phyloP scores from a whole-genome alignment of 495 filamentous ascomycete genomes.

The Xylaria venustula region DNA sequence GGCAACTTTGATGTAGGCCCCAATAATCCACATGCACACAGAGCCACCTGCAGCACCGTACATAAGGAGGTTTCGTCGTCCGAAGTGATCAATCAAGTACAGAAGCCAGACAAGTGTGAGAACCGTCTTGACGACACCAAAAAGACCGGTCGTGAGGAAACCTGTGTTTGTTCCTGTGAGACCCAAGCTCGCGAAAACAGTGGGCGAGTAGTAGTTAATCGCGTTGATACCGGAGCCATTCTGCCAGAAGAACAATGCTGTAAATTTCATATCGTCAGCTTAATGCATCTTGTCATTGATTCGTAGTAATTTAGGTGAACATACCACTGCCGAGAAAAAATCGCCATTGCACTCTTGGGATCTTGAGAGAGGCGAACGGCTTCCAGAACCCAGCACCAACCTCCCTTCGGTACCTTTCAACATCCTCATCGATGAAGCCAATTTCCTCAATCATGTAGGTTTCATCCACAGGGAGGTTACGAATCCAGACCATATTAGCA shows the following conservation, averaged over 20 bases:
- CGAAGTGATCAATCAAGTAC: slow-evolving; percentile 53
- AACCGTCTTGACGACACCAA: slow-evolving; percentile 48
- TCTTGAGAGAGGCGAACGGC: slow-evolving; percentile 58
- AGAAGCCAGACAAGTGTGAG: slow-evolving; percentile 60
- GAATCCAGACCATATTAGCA: slow-evolving; percentile 15
- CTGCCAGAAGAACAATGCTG: slow-evolving; percentile 48
- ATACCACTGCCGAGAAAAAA: slow-evolving; percentile 62
- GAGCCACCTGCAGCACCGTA: slow-evolving; percentile 53
- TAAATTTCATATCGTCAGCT: slow-evolving; percentile 11
- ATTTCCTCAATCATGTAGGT: slow-evolving; percentile 39
- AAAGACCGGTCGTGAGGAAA: slow-evolving; percentile 51
- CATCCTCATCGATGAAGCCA: slow-evolving; percentile 10
- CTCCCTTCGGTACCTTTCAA: slow-evolving; percentile 52
- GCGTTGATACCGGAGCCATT: slow-evolving; percentile 45
- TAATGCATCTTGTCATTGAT: background rate
- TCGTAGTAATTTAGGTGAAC: background rate
- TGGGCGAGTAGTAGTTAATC: slow-evolving; percentile 54
- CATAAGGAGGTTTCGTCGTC: slow-evolving; percentile 54
- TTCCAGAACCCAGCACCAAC: slow-evolving; percentile 66
- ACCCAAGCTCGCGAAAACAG: slow-evolving; percentile 49
- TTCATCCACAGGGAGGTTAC: slow-evolving; percentile 7
- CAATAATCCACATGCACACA: slow-evolving; percentile 59
- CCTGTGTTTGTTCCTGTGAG: slow-evolving; percentile 43
- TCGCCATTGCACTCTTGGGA: slow-evolving; percentile 54
- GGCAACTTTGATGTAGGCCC: slow-evolving; percentile 52